Evolutionary conservation across 1,139 yeast genomes (phyloP), one percentile per base, ranked within the genome.

Genomic region (Suhomyces bolitotheri): DNA sequence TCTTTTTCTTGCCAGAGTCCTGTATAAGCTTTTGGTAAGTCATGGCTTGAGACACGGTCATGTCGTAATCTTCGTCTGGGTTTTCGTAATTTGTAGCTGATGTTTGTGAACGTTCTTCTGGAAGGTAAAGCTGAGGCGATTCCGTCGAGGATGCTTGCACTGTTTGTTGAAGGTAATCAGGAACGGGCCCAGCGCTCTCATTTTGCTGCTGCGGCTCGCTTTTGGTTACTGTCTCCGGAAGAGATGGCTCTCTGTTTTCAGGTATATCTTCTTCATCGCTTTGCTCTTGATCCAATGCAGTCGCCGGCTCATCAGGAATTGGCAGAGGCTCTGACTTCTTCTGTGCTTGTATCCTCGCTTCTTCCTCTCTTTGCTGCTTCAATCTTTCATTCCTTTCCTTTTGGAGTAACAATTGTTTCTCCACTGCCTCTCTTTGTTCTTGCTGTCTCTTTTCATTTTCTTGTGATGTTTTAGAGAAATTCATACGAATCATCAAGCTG

Each of bases 21-120:
- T 69, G 56, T 26, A 78, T 59, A 36, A 73, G 54, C 31, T 65
- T 60, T 47, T 74, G 81, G 48, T 78, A 79, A 11, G 62, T 63
- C 45, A 71, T 71, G 1, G 79, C 82, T 40, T 78, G 81, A 7
- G 70, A 60, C 2, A 75, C 65, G 0, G 82, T 73, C 49, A 77
- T 53, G 24, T 74, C 73, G 49, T 75, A 76, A 32, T 70, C 75
- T 32, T 61, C 66, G 13, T 68, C 74, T 2, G 74, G 73, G 39
- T 70, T 70, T 25, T 69, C 71, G 40, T 68, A 69, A 10, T 13
- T 16, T 4, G 33, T 9, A 5, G 9, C 23, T 3, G 30, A 9
- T 7, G 20, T 7, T n/a, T n/a, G n/a, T n/a, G n/a, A n/a, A n/a
- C n/a, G n/a, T 7, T 17, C 20, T 4, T 51, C 41, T 1, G 66